Conservation (phyloP, 2,329 filamentous ascomycete species). For the Pezicula radicicola region DNA sequence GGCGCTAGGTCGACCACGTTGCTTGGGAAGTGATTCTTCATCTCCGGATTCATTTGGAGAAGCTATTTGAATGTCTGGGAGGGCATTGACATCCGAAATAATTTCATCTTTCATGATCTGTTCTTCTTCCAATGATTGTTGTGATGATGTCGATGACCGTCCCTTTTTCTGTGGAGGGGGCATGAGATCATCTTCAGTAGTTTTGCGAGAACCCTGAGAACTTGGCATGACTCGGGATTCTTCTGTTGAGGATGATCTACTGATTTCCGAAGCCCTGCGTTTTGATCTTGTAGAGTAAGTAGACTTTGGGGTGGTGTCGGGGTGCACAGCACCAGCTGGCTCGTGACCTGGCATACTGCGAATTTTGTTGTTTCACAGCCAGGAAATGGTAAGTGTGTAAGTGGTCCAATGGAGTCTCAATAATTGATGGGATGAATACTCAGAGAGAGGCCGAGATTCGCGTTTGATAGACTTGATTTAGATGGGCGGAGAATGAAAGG, state of each 20-base stretch:
- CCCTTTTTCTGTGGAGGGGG: constrained; percentile 15
- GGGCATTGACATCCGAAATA: neutral
- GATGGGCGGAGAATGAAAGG: too few species aligned
- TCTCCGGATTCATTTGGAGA: constrained; percentile 8
- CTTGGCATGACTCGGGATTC: constrained; percentile 9
- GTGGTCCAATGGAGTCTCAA: too few species aligned
- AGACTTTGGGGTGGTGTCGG: constrained; percentile 2
- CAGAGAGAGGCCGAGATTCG: constrained; percentile 2
- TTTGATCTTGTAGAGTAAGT: constrained; percentile 11
- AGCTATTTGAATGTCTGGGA: constrained; percentile 9
- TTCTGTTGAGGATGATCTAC: constrained; percentile 7
- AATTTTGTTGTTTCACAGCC: too few species aligned
- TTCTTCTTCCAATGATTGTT: constrained; percentile 1
- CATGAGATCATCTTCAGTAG: constrained; percentile 11
- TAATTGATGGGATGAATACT: too few species aligned
- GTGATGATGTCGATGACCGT: neutral
- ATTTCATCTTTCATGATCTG: constrained; percentile 2
- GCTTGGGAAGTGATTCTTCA: constrained; percentile 1
- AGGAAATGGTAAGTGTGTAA: too few species aligned
- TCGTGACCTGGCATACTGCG: constrained; percentile 4
- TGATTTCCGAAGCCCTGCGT: constrained; percentile 19
- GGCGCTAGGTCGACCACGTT: constrained; percentile 1
- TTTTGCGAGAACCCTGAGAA: constrained; percentile 9
- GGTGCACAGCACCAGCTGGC: neutral
- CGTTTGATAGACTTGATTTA: too few species aligned